These are phyloP conservation scores for Microdochium bolleyi DNA, from an alignment of 2,329 filamentous ascomycete genomes.

Conservation along the genomic window DNA sequence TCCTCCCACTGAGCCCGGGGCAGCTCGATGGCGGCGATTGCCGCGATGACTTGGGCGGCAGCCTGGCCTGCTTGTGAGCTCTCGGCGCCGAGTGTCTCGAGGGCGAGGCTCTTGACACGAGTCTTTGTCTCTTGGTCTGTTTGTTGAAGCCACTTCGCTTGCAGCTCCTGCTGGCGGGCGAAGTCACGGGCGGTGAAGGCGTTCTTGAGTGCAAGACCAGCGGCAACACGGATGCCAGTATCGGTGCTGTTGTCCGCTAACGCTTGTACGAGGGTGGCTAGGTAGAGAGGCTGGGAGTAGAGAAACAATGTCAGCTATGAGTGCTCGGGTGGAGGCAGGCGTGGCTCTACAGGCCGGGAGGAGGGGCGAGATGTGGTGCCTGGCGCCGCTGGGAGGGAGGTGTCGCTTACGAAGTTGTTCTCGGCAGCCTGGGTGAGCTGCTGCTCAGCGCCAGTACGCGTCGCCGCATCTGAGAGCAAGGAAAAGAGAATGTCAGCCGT, in stretches of 20 bases:
- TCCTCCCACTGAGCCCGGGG: slow-evolving; percentile 90
- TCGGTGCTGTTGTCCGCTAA: slow-evolving; percentile 84
- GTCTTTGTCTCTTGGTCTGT: slow-evolving; percentile 76
- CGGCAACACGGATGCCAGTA: slow-evolving; percentile 82
- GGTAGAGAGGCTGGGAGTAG: slow-evolving; percentile 63
- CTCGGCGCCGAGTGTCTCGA: slow-evolving; percentile 75
- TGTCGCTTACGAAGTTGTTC: slow-evolving; percentile 75
- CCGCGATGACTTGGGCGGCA: slow-evolving; percentile 89
- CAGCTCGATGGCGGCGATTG: slow-evolving; percentile 90
- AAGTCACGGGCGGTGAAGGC: slow-evolving; percentile 92
- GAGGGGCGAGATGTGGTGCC: neutral
- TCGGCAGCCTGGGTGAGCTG: slow-evolving; percentile 90
- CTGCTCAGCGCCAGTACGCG: slow-evolving; percentile 86
- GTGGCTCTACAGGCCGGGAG: neutral
- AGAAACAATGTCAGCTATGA: slow-evolving; percentile 5
- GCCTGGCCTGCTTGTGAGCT: slow-evolving; percentile 81
- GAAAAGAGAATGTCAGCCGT: slow-evolving; percentile 22
- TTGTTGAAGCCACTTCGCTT: slow-evolving; percentile 85
- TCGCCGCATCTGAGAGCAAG: slow-evolving; percentile 63
- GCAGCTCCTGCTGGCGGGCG: slow-evolving; percentile 77
- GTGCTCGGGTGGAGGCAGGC: neutral
- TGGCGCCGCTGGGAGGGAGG: slow-evolving; percentile 8
- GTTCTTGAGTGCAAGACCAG: slow-evolving; percentile 96
- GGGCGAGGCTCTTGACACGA: slow-evolving; percentile 81
- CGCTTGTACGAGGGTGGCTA: slow-evolving; percentile 85